phyloP scores from a whole-genome alignment of 2,329 filamentous ascomycete species.

The Verticillium zaregamsianum region DNA sequence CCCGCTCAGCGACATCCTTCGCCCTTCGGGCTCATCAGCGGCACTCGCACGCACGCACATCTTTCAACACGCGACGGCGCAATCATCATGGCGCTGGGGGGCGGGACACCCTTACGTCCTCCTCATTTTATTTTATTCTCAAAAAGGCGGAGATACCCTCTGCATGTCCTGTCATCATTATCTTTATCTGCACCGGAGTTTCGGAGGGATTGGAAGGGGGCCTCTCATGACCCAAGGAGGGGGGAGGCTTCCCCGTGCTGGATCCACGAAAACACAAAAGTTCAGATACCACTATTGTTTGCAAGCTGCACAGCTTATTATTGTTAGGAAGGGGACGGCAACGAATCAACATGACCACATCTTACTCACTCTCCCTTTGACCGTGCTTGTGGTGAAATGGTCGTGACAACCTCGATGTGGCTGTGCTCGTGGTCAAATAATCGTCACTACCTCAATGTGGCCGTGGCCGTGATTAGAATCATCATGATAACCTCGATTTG shows the following conservation, averaged over 20 bases:
- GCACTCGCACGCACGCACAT: neutral
- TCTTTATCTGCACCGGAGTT: neutral
- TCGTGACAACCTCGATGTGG: neutral
- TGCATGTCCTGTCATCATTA: neutral
- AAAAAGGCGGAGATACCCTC: constrained; percentile 2
- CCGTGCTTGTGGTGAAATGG: too few species aligned
- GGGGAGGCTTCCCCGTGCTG: neutral
- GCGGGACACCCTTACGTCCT: neutral
- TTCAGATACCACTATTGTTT: constrained; percentile 2
- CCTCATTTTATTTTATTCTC: neutral
- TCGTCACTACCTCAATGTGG: neutral
- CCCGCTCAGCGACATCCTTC: neutral
- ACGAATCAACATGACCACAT: neutral
- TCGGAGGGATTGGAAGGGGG: neutral
- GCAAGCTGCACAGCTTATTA: neutral
- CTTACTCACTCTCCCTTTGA: neutral
- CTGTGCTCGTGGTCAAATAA: too few species aligned
- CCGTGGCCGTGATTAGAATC: neutral
- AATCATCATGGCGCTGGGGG: neutral
- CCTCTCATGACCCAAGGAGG: neutral
- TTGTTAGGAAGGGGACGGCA: neutral
- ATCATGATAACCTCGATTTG: neutral
- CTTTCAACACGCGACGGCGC: neutral
- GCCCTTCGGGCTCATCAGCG: neutral
- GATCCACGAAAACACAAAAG: constrained; percentile 3